Evolutionary conservation across 1,284 basidiomycete species (phyloP), one percentile per base, ranked within the genome.

Genomic region (Austroboletus olivaceoglutinosus): DNA sequence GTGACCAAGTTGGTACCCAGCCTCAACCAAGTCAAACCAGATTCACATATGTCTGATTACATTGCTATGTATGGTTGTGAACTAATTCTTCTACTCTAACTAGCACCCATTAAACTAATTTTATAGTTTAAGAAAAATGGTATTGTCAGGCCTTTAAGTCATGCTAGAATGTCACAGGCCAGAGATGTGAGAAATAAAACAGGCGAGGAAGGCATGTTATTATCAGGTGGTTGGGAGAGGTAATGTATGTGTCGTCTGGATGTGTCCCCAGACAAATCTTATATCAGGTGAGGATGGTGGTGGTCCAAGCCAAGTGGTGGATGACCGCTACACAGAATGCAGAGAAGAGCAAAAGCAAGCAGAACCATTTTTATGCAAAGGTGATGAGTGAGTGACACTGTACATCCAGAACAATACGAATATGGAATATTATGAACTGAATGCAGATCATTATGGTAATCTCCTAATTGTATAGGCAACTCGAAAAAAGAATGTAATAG

Each of bases 1-100:
- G 95, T 81, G 3, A 82, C 91, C 3, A 77, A 75, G 54, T 81
- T 79, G 56, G 80, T 91, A 5, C n/a, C n/a, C n/a, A n/a, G n/a
- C n/a, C 70, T 96, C 49, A 79, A 86, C 51, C 75, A 75, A 40
- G 58, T 69, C 27, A 62, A 47, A n/a, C 58, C 64, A n/a, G n/a
- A n/a, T 23, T 39, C 15, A 18, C 34, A 51, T 43, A 61, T 62
- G 57, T 45, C 34, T 39, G 23, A 56, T 47, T 44, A 23, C 36
- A 37, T 46, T 48, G 41, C 16, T 12, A 13, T 43, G 9, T 40
- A 36, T 21, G 42, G 31, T 30, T 18, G 38, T 68, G 60, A 22
- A 54, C 52, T 56, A 62, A 60, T 49, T 38, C n/a, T n/a, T n/a
- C 37, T 50, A 48, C 25, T 44, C 49, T 42, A 46, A n/a, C 46